Evolutionary conservation across 352 stramenopile genomes (phyloP).

Genomic region (Pilasporangium apinafurcum): DNA sequence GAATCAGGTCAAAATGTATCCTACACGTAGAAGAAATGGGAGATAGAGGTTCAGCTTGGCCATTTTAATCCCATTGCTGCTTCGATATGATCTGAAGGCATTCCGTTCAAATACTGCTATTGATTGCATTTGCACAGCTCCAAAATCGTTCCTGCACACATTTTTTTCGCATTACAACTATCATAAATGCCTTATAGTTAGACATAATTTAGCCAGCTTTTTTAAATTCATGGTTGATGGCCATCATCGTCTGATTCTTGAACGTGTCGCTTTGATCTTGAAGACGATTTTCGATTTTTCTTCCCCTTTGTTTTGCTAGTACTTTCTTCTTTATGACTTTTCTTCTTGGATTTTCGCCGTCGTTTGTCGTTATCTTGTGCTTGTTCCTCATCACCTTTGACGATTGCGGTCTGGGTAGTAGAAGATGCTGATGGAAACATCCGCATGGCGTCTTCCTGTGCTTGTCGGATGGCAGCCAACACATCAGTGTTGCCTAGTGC

Average conservation of each 20-base stretch:
- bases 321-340: constrained; percentile 8
- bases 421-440: constrained; percentile 31
- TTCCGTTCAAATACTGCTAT: background rate
- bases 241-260: background rate
- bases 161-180: no score
- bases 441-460: constrained; percentile 52
- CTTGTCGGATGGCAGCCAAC: constrained; percentile 60
- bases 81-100: no score
- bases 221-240: constrained; percentile 1
- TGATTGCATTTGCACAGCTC: no score
- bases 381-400: constrained; percentile 17
- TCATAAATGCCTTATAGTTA: no score
- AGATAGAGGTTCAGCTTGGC: no score
- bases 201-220: no score
- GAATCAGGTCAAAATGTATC: no score
- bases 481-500: constrained; percentile 30
- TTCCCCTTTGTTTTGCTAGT: constrained; percentile 10
- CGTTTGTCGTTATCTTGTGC: constrained; percentile 23
- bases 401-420: background rate
- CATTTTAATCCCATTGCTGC: background rate
- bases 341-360: constrained; percentile 2
- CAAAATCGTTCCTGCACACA: no score
- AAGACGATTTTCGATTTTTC: constrained; percentile 16
- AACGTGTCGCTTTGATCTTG: constrained; percentile 5
- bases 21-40: no score